Conservation (phyloP, 1,139 yeast species). For the Suhomyces panamericanus region DNA sequence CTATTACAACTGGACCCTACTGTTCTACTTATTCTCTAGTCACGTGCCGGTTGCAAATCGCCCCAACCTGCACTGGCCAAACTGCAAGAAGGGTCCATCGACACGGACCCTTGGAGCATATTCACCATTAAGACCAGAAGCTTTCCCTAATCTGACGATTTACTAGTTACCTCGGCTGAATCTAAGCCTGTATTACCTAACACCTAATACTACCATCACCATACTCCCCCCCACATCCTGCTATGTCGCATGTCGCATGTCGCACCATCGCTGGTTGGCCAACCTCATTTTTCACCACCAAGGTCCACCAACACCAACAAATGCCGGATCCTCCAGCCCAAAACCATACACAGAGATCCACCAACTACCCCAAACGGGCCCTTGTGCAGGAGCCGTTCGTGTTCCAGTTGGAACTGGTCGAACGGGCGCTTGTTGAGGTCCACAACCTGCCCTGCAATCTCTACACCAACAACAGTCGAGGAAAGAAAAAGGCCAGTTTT, state of each 20-base stretch:
- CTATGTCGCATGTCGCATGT: neutral
- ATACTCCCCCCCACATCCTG: no score
- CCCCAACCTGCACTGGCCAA: no score
- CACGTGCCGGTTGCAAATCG: no score
- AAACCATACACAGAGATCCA: neutral
- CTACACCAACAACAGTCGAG: slow-evolving; percentile 7
- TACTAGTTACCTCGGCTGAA: no score
- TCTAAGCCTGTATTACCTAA: no score
- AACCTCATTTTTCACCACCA: slow-evolving; percentile 8
- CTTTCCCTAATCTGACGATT: no score
- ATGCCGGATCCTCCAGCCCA: slow-evolving; percentile 2
- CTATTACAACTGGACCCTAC: no score
- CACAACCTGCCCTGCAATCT: slow-evolving; percentile 30
- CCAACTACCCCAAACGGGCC: slow-evolving; percentile 25
- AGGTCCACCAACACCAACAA: slow-evolving; percentile 3
- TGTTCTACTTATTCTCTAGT: no score
- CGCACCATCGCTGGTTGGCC: slow-evolving; percentile 11
- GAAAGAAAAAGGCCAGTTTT: slow-evolving; percentile 8
- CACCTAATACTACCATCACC: no score
- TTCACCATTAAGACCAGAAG: no score
- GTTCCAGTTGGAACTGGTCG: slow-evolving; percentile 34
- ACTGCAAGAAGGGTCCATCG: no score
- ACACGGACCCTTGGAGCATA: no score
- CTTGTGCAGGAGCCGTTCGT: slow-evolving; percentile 34
- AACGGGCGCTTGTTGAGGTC: slow-evolving; percentile 31